These are phyloP conservation scores for Jatropha multifida DNA, from an alignment of 441 rosid genomes.

Conservation along the genomic window DNA sequence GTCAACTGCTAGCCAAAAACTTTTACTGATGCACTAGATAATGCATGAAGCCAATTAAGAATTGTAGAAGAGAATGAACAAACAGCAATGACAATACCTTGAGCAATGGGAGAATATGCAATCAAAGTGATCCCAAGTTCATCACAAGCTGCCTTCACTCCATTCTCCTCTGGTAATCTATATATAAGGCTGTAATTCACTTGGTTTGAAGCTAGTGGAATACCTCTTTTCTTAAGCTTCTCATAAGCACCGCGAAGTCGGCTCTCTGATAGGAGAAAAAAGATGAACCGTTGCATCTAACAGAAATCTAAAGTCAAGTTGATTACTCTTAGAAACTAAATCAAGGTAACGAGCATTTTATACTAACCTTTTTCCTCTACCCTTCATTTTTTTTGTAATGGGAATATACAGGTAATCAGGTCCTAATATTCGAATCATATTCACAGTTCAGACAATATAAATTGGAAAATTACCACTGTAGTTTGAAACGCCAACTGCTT, in stretches of 20 bases:
- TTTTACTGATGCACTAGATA: background rate
- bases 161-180: conserved; percentile 81
- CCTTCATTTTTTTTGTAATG: too few species aligned
- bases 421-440: background rate
- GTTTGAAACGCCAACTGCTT: conserved; percentile 98
- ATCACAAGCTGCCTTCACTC: conserved; percentile 88
- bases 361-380: too few species aligned
- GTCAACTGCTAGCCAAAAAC: background rate
- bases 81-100: conserved; percentile 45
- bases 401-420: background rate
- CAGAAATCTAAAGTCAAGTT: conserved; percentile 9
- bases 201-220: conserved; percentile 94
- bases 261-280: conserved; percentile 45
- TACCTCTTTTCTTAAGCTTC: conserved; percentile 83
- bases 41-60: background rate
- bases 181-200: conserved; percentile 96
- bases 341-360: background rate
- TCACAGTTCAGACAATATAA: background rate
- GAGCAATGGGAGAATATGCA: conserved; percentile 94
- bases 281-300: conserved; percentile 1
- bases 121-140: conserved; percentile 92
- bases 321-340: background rate
- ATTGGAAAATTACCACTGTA: conserved; percentile 59
- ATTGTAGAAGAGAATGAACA: conserved; percentile 5
- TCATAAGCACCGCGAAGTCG: conserved; percentile 79